phyloP scores from a whole-genome alignment of 441 rosid genomes.

The Arabidopsis hybrid region DNA sequence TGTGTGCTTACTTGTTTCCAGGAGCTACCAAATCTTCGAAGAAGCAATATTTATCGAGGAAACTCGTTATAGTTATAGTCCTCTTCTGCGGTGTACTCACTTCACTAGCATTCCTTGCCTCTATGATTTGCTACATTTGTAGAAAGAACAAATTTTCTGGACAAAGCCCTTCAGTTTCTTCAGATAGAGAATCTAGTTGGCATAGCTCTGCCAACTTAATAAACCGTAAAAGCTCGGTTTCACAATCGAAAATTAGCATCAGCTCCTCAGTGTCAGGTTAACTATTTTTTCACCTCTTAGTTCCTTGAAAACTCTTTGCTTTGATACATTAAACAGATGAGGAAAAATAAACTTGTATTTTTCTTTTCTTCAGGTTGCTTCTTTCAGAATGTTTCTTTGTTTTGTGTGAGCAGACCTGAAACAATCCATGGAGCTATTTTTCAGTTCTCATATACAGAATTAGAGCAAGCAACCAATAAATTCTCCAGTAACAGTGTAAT shows the following conservation, averaged over 20 bases:
- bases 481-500: constrained; percentile 76
- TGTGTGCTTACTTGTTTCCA: constrained; percentile 43
- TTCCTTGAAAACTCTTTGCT: neutral
- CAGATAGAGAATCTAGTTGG: constrained; percentile 81
- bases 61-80: constrained; percentile 59
- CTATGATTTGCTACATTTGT: constrained; percentile 61
- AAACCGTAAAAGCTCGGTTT: constrained; percentile 55
- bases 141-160: constrained; percentile 55
- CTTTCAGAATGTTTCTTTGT: constrained; percentile 56
- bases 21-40: constrained; percentile 58
- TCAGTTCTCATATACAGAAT: constrained; percentile 71
- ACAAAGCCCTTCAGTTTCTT: constrained; percentile 56
- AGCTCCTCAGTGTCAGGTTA: constrained; percentile 49
- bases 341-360: neutral
- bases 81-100: constrained; percentile 68
- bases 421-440: constrained; percentile 62
- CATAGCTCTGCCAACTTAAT: constrained; percentile 81
- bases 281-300: neutral
- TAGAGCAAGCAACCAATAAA: constrained; percentile 77
- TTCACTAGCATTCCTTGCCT: constrained; percentile 72
- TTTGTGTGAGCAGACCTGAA: constrained; percentile 59
- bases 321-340: constrained; percentile 19
- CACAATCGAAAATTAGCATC: constrained; percentile 50
- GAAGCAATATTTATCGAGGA: constrained; percentile 56
- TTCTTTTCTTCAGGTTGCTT: constrained; percentile 65